Conservation (phyloP, 1,284 basidiomycete species). For the Tilletia walkeri region DNA sequence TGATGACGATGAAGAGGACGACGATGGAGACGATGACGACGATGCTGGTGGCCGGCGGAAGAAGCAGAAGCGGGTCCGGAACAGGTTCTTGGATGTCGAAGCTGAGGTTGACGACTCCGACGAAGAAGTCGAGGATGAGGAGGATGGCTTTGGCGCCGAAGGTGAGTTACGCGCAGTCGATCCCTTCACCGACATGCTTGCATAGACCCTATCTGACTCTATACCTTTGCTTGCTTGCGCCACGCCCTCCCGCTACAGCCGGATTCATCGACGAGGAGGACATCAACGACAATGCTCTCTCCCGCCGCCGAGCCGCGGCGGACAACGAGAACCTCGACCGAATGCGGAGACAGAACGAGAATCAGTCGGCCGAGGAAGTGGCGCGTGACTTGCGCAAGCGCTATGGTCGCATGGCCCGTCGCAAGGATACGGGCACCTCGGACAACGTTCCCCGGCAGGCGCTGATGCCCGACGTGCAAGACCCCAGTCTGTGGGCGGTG, state of each 20-base stretch:
- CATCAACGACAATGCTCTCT: constrained; percentile 64
- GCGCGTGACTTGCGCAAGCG: constrained; percentile 80
- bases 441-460: constrained; percentile 78
- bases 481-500: constrained; percentile 93
- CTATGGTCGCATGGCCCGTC: constrained; percentile 63
- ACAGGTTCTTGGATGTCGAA: constrained; percentile 90
- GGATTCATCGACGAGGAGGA: constrained; percentile 74
- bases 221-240: background rate
- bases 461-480: constrained; percentile 93
- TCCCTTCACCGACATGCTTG: background rate
- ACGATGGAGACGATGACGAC: constrained; percentile 35
- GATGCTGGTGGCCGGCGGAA: background rate
- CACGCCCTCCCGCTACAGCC: constrained; percentile 33
- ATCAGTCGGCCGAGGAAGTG: constrained; percentile 80
- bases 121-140: constrained; percentile 54
- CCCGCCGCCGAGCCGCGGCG: constrained; percentile 62
- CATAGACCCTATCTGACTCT: background rate
- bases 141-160: constrained; percentile 54
- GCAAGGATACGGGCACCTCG: constrained; percentile 65
- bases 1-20: constrained; percentile 31
- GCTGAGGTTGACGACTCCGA: constrained; percentile 75
- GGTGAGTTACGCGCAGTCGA: constrained; percentile 58
- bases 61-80: constrained; percentile 54
- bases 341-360: constrained; percentile 72
- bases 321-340: constrained; percentile 75